A percentile compares a stretch with the other conserved stretches of the same genome.
Evolutionary conservation across 75 land plant genomes (phyloP).

Genomic region (Cupressus sempervirens): DNA sequence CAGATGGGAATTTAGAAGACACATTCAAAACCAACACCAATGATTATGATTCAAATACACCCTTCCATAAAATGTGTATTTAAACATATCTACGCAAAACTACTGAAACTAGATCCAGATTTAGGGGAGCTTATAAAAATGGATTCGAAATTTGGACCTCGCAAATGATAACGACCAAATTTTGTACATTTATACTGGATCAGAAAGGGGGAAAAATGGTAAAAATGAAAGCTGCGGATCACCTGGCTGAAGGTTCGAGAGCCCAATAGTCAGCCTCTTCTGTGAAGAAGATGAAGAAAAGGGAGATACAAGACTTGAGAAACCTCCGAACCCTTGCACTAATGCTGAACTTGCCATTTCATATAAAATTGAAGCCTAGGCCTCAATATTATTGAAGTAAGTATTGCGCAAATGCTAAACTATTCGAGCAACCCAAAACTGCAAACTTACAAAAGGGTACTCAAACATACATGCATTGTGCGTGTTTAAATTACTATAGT

Average conservation of each 20-base stretch:
- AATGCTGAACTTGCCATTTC: slow-evolving; percentile 7
- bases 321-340: background rate
- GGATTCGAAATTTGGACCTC: too few species aligned
- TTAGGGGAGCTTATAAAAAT: too few species aligned
- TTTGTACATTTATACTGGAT: too few species aligned
- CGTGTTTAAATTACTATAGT: background rate
- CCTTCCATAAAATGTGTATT: too few species aligned
- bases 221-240: background rate
- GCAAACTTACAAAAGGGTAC: background rate
- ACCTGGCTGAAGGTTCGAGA: background rate
- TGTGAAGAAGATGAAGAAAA: background rate
- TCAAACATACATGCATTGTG: background rate
- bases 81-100: background rate
- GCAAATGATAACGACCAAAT: too few species aligned
- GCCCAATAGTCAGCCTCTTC: background rate
- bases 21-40: too few species aligned
- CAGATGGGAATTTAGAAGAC: too few species aligned
- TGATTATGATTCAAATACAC: too few species aligned
- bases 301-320: background rate
- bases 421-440: background rate
- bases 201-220: background rate
- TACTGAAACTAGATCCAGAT: background rate
- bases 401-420: background rate
- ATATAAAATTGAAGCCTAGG: background rate
- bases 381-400: background rate